Conservation (phyloP, 352 stramenopile genomes). For the Phytopythium litorale region DNA sequence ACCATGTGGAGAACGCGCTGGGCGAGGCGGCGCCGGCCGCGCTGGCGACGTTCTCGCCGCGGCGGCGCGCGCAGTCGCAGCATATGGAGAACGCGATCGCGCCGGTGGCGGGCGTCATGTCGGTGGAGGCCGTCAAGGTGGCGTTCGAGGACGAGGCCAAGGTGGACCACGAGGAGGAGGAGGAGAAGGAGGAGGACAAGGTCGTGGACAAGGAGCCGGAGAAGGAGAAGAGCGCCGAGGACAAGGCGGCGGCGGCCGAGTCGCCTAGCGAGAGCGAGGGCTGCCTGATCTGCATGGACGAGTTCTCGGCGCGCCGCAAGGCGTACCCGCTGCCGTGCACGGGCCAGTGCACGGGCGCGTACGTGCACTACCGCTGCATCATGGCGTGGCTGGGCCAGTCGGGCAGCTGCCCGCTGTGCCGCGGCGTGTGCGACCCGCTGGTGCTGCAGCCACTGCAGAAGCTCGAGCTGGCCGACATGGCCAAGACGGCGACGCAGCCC, state of each 20-base stretch:
- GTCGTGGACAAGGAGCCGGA: background rate
- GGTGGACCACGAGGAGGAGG: background rate
- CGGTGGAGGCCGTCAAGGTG: constrained; percentile 11
- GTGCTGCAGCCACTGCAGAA: constrained; percentile 83
- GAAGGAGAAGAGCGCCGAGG: background rate
- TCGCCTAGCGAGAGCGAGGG: constrained; percentile 31
- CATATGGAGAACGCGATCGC: constrained; percentile 4
- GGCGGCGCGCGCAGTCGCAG: constrained; percentile 32
- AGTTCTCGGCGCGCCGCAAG: constrained; percentile 81
- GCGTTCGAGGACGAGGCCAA: constrained; percentile 19
- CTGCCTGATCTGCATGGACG: constrained; percentile 88
- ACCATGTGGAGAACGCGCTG: constrained; percentile 58
- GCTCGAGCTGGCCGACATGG: constrained; percentile 76
- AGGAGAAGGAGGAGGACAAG: constrained; percentile 1
- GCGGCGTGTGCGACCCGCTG: constrained; percentile 72
- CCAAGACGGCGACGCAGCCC: constrained; percentile 68
- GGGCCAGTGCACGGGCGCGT: constrained; percentile 71
- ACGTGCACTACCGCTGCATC: constrained; percentile 85
- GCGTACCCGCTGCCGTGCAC: constrained; percentile 83
- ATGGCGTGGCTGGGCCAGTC: constrained; percentile 87
- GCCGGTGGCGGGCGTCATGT: background rate
- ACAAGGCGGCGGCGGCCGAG: background rate
- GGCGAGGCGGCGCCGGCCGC: constrained; percentile 25
- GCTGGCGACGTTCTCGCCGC: constrained; percentile 57
- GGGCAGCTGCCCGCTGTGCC: constrained; percentile 78